phyloP scores from a whole-genome alignment of 2,329 filamentous ascomycete species.

The Diaporthe longicolla region DNA sequence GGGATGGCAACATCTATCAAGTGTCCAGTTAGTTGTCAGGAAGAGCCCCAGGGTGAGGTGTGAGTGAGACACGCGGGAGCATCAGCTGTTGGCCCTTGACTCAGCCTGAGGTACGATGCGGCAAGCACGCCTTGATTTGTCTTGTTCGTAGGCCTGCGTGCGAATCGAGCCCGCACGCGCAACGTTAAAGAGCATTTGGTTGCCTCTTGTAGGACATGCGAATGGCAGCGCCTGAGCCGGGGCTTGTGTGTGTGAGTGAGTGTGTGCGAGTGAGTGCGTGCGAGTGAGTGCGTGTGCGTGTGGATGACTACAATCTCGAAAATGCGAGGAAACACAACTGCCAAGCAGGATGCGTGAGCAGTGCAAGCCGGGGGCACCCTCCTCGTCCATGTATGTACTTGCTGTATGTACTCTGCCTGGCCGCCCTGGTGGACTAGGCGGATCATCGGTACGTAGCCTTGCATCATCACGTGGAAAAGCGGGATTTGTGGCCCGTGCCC shows the following conservation, averaged over 20 bases:
- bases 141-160: neutral
- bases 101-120: constrained; percentile 16
- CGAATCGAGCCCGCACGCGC: neutral
- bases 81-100: constrained; percentile 34
- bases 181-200: neutral
- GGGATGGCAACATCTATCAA: constrained; percentile 21
- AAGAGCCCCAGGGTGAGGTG: constrained; percentile 4
- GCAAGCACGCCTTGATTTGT: neutral
- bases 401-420: no score
- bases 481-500: constrained; percentile 23
- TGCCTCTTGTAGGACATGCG: neutral
- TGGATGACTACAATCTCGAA: neutral
- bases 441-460: constrained; percentile 17
- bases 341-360: neutral
- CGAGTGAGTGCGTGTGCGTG: neutral
- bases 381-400: no score
- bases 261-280: no score
- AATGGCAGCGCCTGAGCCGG: neutral
- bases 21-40: constrained; percentile 15
- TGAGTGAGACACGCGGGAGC: constrained; percentile 28
- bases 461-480: constrained; percentile 33
- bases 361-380: neutral
- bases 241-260: neutral
- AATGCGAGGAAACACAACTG: neutral
- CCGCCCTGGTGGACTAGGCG: neutral